Percentiles rank a stretch among this genome's conserved stretches.
phyloP scores from a whole-genome alignment of 495 filamentous ascomycete species.

The Penicillium verhagenii region DNA sequence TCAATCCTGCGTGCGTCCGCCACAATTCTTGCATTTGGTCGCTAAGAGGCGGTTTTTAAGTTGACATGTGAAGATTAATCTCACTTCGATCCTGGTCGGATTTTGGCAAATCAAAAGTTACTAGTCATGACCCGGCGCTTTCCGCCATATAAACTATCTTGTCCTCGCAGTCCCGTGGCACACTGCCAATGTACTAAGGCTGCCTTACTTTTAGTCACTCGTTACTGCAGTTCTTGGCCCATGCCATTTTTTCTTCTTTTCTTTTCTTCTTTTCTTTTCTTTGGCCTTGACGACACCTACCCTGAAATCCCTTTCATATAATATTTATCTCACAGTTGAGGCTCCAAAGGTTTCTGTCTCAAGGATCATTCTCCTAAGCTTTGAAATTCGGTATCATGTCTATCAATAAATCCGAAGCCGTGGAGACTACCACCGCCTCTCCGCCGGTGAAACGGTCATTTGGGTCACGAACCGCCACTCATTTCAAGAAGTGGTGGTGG shows the following conservation, averaged over 20 bases:
- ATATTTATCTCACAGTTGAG: no score
- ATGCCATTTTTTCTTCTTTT: neutral
- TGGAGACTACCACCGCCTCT: slow-evolving; percentile 12
- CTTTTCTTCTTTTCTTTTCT: neutral
- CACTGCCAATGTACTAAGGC: neutral
- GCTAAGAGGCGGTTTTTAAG: neutral
- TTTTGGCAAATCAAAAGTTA: neutral
- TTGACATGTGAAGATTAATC: neutral
- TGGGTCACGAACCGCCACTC: slow-evolving; percentile 36
- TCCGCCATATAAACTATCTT: neutral
- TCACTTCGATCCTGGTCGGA: neutral
- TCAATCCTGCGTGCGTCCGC: neutral
- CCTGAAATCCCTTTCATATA: no score
- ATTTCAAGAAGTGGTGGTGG: slow-evolving; percentile 71
- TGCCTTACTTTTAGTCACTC: neutral
- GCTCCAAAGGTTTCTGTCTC: no score
- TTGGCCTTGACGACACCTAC: neutral
- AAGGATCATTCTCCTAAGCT: neutral
- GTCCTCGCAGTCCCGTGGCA: neutral
- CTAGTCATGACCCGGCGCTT: neutral
- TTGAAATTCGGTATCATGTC: slow-evolving; percentile 27
- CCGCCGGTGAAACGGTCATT: slow-evolving; percentile 31
- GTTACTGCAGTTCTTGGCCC: neutral
- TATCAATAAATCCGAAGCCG: slow-evolving; percentile 23
- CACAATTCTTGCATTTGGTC: neutral